phyloP scores from a whole-genome alignment of 202 grass and related monocot species.

The Zizania palustris region DNA sequence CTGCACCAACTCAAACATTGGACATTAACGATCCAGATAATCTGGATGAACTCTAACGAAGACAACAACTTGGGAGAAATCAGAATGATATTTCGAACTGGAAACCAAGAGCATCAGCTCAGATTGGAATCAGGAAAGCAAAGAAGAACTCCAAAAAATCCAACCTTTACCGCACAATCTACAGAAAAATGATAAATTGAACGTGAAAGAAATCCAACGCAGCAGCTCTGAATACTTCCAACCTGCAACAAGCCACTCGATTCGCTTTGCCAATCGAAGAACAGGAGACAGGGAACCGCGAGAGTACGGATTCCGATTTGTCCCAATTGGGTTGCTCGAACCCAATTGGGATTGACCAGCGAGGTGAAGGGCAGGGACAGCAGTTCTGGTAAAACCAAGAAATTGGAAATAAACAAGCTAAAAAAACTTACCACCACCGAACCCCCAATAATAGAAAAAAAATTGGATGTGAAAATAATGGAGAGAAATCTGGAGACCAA shows the following conservation, averaged over 20 bases:
- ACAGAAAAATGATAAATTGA: constrained; percentile 31
- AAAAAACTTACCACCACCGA: constrained; percentile 44
- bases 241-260: constrained; percentile 44
- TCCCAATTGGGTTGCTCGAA: constrained; percentile 52
- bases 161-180: constrained; percentile 37
- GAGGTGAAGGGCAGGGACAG: constrained; percentile 47
- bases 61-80: constrained; percentile 7
- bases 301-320: constrained; percentile 43
- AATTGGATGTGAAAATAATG: constrained; percentile 18
- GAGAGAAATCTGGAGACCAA: constrained; percentile 50
- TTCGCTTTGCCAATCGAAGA: constrained; percentile 45
- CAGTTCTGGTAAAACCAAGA: constrained; percentile 51
- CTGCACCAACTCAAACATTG: constrained; percentile 26
- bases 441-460: constrained; percentile 54
- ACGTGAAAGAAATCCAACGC: constrained; percentile 31
- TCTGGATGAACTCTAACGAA: constrained; percentile 17
- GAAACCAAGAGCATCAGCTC: constrained; percentile 43
- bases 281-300: constrained; percentile 36
- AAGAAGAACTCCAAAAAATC: constrained; percentile 36
- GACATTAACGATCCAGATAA: constrained; percentile 43
- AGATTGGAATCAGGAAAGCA: constrained; percentile 41
- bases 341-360: constrained; percentile 56
- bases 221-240: constrained; percentile 35
- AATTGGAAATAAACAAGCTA: constrained; percentile 40
- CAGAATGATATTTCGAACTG: constrained; percentile 41